Conservation (phyloP, 2,329 filamentous ascomycete genomes). For the Grosmannia clavigera region DNA sequence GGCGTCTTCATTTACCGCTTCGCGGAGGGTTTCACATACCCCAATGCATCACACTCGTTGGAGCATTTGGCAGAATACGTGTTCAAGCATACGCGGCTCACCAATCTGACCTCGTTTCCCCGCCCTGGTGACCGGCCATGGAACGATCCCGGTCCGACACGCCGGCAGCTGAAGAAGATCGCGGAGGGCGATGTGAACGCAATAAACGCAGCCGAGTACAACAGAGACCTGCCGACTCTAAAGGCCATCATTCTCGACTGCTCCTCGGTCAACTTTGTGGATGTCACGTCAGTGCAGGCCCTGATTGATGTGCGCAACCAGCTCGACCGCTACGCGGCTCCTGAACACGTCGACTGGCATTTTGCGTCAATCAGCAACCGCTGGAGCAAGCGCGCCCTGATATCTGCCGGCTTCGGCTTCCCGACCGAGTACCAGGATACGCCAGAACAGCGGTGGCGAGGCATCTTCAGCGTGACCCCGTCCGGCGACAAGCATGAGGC, state of each 20-base stretch:
- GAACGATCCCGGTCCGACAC: constrained; percentile 78
- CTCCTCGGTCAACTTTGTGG: constrained; percentile 42
- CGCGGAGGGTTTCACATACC: constrained; percentile 90
- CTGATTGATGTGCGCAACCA: constrained; percentile 42
- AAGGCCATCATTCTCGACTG: constrained; percentile 45
- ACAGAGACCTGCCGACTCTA: constrained; percentile 19
- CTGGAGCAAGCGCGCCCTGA: constrained; percentile 45
- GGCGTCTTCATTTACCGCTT: constrained; percentile 95
- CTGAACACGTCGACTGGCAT: constrained; percentile 37
- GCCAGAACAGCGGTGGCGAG: constrained; percentile 64
- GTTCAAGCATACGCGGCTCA: constrained; percentile 61
- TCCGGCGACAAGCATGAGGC: constrained; percentile 52
- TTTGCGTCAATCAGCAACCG: constrained; percentile 41
- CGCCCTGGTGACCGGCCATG: constrained; percentile 72
- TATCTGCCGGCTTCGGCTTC: constrained; percentile 43
- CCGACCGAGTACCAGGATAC: constrained; percentile 45
- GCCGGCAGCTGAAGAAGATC: constrained; percentile 20
- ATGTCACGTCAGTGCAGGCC: constrained; percentile 45
- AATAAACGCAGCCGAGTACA: constrained; percentile 7
- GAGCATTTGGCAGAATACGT: constrained; percentile 63
- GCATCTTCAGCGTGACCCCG: constrained; percentile 91
- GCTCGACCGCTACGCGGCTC: constrained; percentile 39
- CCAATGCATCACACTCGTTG: constrained; percentile 80
- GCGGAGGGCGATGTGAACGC: constrained; percentile 11
- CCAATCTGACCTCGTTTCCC: constrained; percentile 53